phyloP scores from a whole-genome alignment of 768 basidiomycete species.

The Polyporus arcularius region DNA sequence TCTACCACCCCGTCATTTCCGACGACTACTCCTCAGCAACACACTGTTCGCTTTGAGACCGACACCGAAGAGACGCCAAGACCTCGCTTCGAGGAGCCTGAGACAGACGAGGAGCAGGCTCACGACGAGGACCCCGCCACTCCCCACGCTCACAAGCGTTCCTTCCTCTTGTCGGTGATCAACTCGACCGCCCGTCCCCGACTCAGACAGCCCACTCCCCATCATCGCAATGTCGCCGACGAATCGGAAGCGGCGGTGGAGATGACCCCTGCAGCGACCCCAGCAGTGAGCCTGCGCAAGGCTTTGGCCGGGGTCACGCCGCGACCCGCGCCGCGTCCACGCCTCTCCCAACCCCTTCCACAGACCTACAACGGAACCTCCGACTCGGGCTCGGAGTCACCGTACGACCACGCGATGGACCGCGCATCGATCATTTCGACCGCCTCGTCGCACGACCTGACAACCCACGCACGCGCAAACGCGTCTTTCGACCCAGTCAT shows the following conservation, averaged over 20 bases:
- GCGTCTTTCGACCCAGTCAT: conserved; percentile 87
- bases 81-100: not conserved
- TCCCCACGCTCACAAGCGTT: conserved; percentile 71
- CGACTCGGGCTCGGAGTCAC: conserved; percentile 29
- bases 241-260: conserved; percentile 12
- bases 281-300: conserved; percentile 41
- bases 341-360: conserved; percentile 67
- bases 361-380: conserved; percentile 41
- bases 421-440: conserved; percentile 77
- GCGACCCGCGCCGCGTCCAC: conserved; percentile 43
- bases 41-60: conserved; percentile 13
- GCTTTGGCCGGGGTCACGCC: conserved; percentile 70
- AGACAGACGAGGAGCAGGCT: conserved; percentile 5
- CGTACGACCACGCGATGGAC: conserved; percentile 53
- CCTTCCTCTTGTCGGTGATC: conserved; percentile 82
- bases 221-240: conserved; percentile 40
- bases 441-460: conserved; percentile 86
- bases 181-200: conserved; percentile 80
- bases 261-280: conserved; percentile 25
- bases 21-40: conserved; percentile 15
- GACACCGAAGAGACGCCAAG: not conserved
- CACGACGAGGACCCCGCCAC: conserved; percentile 55
- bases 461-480: conserved; percentile 75
- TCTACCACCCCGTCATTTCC: conserved; percentile 31
- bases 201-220: conserved; percentile 63